A percentile compares a stretch with the other conserved stretches of the same genome.
phyloP scores from a whole-genome alignment of 2,329 filamentous ascomycete species.

The Nothophoma quercina region DNA sequence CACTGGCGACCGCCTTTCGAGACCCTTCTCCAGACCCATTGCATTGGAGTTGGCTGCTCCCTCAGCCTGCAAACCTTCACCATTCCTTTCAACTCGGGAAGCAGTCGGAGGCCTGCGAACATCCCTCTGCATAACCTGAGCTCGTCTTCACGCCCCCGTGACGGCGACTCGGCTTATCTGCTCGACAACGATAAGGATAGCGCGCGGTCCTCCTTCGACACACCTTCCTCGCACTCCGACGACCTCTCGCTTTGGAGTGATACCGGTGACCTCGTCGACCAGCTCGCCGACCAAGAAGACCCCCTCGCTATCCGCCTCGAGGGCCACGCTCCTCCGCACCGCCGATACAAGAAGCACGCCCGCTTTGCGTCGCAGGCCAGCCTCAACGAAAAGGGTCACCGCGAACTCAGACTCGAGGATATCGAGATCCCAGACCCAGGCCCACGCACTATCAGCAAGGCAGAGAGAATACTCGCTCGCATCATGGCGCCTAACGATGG shows the following conservation, averaged over 20 bases:
- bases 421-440: conserved; percentile 79
- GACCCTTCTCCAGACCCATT: conserved; percentile 31
- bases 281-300: conserved; percentile 83
- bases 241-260: conserved; percentile 89
- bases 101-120: conserved; percentile 75
- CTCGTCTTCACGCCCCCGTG: conserved; percentile 52
- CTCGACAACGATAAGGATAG: conserved; percentile 57
- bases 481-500: conserved; percentile 84
- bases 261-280: conserved; percentile 93
- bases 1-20: conserved; percentile 30
- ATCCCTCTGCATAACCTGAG: conserved; percentile 84
- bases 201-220: conserved; percentile 62
- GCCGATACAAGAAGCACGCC: conserved; percentile 67
- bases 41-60: conserved; percentile 49
- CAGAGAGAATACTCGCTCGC: conserved; percentile 74
- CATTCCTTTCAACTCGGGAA: conserved; percentile 78
- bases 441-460: conserved; percentile 68
- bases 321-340: conserved; percentile 62
- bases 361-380: conserved; percentile 67
- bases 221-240: conserved; percentile 67
- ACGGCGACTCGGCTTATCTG: conserved; percentile 50
- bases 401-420: conserved; percentile 68
- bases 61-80: conserved; percentile 74
- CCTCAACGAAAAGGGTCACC: conserved; percentile 53
- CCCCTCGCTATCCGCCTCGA: conserved; percentile 77